Conservation (phyloP, 78 protist genomes). For the Tieghemostelium lacteum region DNA sequence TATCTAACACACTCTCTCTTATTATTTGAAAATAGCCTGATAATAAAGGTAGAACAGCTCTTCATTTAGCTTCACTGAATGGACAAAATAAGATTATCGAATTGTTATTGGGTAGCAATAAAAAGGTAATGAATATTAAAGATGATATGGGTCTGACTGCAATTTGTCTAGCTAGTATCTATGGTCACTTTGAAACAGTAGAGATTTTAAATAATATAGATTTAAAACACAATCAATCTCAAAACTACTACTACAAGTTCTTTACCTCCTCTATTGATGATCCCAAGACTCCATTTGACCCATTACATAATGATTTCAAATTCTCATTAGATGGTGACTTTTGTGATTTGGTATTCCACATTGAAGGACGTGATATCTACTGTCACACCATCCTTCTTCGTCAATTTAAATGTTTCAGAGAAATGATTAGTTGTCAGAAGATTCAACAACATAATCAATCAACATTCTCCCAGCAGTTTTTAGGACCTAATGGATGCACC, state of each 20-base stretch:
- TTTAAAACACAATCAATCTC: constrained; percentile 2
- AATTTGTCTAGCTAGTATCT: constrained; percentile 50
- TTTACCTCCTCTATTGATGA: constrained; percentile 10
- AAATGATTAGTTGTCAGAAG: constrained; percentile 6
- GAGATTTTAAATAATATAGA: constrained; percentile 27
- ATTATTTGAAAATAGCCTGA: constrained; percentile 13
- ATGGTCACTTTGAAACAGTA: constrained; percentile 71
- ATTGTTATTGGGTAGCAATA: constrained; percentile 19
- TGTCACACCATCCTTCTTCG: constrained; percentile 43
- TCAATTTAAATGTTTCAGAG: constrained; percentile 52
- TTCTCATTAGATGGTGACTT: constrained; percentile 59
- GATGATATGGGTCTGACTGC: constrained; percentile 79
- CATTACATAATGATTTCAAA: constrained; percentile 54
- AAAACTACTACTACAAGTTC: background rate
- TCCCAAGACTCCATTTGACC: constrained; percentile 62
- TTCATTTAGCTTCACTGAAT: constrained; percentile 43
- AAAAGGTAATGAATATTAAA: constrained; percentile 1
- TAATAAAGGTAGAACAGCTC: constrained; percentile 66
- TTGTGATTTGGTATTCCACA: constrained; percentile 45
- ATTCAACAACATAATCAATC: background rate
- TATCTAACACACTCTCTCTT: background rate
- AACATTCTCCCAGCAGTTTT: background rate
- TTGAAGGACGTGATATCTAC: constrained; percentile 62
- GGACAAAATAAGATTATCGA: constrained; percentile 42
- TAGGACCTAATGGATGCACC: background rate